A percentile compares a stretch with the other conserved stretches of the same genome.
phyloP scores from a whole-genome alignment of 768 basidiomycete species.

The Termitomyces sp. region DNA sequence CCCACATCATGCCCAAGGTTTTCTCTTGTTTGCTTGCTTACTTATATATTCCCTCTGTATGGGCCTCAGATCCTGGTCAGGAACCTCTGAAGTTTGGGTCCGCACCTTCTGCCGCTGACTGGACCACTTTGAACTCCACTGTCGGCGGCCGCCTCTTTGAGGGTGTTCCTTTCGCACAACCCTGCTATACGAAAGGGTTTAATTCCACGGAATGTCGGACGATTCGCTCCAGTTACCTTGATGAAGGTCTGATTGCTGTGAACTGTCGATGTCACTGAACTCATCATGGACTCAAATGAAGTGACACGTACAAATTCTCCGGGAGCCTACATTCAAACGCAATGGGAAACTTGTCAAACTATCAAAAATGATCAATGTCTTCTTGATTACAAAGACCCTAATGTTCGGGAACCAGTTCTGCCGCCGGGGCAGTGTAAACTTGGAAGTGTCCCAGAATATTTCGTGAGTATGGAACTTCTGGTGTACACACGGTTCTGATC shows the following conservation, averaged over 20 bases:
- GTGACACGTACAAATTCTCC: constrained; percentile 16
- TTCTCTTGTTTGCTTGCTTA: neutral
- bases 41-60: neutral
- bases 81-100: constrained; percentile 1
- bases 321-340: constrained; percentile 28
- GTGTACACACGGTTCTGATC: neutral
- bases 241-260: constrained; percentile 12
- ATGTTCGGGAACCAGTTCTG: constrained; percentile 18
- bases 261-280: neutral
- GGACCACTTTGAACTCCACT: constrained; percentile 12
- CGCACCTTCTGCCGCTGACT: constrained; percentile 6
- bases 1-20: neutral
- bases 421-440: constrained; percentile 24
- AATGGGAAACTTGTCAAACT: constrained; percentile 54
- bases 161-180: constrained; percentile 17
- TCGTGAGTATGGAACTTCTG: constrained; percentile 21
- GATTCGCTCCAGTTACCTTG: constrained; percentile 14
- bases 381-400: constrained; percentile 31
- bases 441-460: constrained; percentile 34
- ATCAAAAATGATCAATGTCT: constrained; percentile 37
- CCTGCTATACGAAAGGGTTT: constrained; percentile 16
- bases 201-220: constrained; percentile 11
- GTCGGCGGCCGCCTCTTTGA: constrained; percentile 13
- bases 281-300: neutral
- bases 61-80: constrained; percentile 1